These are phyloP conservation scores for Solanum chacoense DNA, from an alignment of 305 asterid species.

Conservation along the genomic window DNA sequence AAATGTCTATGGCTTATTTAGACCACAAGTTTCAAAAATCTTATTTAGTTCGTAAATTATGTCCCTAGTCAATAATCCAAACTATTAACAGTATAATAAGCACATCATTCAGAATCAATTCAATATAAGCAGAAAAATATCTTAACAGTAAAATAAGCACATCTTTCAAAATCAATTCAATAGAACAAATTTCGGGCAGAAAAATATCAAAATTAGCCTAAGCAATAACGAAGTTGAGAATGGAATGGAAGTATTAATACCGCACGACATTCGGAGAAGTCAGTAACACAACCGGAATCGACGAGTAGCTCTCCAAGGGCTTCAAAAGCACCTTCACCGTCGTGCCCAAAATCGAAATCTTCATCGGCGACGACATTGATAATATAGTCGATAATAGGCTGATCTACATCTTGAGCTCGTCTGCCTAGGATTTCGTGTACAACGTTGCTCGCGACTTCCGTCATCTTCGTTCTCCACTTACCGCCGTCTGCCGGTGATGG, in stretches of 20 bases:
- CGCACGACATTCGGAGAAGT: slow-evolving; percentile 51
- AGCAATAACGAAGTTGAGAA: background rate
- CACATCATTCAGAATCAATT: background rate
- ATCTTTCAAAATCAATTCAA: background rate
- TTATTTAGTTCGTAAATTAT: background rate
- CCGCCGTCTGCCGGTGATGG: background rate
- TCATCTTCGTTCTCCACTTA: slow-evolving; percentile 28
- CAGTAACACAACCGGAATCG: slow-evolving; percentile 68
- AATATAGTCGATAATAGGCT: slow-evolving; percentile 88
- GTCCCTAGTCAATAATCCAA: background rate
- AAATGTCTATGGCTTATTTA: background rate
- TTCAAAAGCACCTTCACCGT: slow-evolving; percentile 86
- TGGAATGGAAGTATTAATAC: background rate
- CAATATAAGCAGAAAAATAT: background rate
- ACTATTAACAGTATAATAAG: background rate
- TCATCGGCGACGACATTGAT: slow-evolving; percentile 93
- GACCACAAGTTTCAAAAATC: background rate
- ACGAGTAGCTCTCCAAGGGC: slow-evolving; percentile 87
- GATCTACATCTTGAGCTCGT: slow-evolving; percentile 59
- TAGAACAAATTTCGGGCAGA: background rate
- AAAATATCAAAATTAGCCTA: background rate
- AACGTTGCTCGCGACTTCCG: slow-evolving; percentile 82
- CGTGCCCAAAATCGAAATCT: slow-evolving; percentile 88
- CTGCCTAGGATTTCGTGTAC: slow-evolving; percentile 75
- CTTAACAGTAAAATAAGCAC: background rate